Base-by-base conservation (phyloP, 208 protist species). In the Leptomonas pyrrhocoris region DNA sequence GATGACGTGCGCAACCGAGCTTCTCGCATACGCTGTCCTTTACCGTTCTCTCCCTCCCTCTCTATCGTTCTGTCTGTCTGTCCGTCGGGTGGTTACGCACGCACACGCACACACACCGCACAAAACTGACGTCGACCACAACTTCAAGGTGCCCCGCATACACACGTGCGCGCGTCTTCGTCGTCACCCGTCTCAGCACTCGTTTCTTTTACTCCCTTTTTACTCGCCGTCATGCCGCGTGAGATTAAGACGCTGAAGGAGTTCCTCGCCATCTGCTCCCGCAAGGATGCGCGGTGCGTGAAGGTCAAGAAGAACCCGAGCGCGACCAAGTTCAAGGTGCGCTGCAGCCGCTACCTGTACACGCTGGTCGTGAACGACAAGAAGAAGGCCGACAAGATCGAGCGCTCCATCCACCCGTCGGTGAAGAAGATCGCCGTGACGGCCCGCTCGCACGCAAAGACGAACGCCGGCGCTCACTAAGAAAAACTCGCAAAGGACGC, bases 161-260 rank as follows among this genome's bases (percentile, higher is more conserved):
- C n/a, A n/a, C n/a, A n/a, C n/a, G n/a, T n/a, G n/a, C n/a, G n/a
- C n/a, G n/a, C n/a, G n/a, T n/a, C n/a, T 21, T 49, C n/a, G 5
- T 21, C n/a, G 5, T 49, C 18, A 23, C 45, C 18, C 6, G 5
- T 31, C 15, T 38, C 51, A 21, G 21, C 19, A 38, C 13, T 56
- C 11, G 23, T 21, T 34, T 57, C 50, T 19, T 50, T 7, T 28
- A 21, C 31, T 38, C 12, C 25, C 23, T 4, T 49, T 23, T 28
- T 23, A 48, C 13, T 34, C n/a, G 5, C 27, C 27, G 68, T 23
- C 43, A 96, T 96, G 92, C 92, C 92, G 51, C 85, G 89, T 73
- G 93, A 97, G 72, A 94, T 97, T 65, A 92, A 94, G 77, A 90
- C 93, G 61, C 78, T 97, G 66, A 97, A 97, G 91, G 85, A 96